These are phyloP conservation scores for Rhizopogon vesiculosus DNA, from an alignment of 768 basidiomycete genomes.

Conservation along the genomic window DNA sequence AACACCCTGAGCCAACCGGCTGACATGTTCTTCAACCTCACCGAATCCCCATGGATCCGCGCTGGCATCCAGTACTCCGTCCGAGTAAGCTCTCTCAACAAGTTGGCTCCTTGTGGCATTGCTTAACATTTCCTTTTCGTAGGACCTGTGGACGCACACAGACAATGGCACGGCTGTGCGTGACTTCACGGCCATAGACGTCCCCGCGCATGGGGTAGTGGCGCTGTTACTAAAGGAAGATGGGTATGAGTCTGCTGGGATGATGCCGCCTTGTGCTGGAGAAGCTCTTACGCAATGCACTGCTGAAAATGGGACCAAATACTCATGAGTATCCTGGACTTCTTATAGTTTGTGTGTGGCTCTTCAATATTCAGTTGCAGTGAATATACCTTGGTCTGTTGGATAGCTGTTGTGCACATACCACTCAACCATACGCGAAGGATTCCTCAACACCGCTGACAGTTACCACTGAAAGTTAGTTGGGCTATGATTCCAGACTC, in stretches of 20 bases:
- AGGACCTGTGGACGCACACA: conserved; percentile 74
- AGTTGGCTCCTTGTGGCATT: not conserved
- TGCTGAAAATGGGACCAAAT: conserved; percentile 51
- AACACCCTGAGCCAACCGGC: conserved; percentile 51
- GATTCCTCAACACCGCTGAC: too few relatives aligned
- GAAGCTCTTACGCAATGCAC: conserved; percentile 46
- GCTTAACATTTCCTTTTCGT: not conserved
- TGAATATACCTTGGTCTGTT: too few relatives aligned
- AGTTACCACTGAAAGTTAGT: not conserved
- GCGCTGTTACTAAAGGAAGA: conserved; percentile 62
- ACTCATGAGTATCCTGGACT: conserved; percentile 1
- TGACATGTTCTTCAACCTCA: conserved; percentile 56
- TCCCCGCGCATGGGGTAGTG: conserved; percentile 62
- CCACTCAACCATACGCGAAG: too few relatives aligned
- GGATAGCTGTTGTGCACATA: too few relatives aligned
- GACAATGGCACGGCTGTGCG: conserved; percentile 63
- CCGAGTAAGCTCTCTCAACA: conserved; percentile 35
- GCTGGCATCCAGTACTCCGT: conserved; percentile 60
- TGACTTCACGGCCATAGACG: conserved; percentile 39
- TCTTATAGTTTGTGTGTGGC: not conserved
- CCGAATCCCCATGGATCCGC: conserved; percentile 67
- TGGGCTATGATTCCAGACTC: not conserved
- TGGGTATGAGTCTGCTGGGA: conserved; percentile 61
- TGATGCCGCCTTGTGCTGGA: conserved; percentile 49
- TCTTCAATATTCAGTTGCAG: not conserved